These are phyloP conservation scores for Suillus variegatus DNA, from an alignment of 768 basidiomycete species.

Conservation along the genomic window DNA sequence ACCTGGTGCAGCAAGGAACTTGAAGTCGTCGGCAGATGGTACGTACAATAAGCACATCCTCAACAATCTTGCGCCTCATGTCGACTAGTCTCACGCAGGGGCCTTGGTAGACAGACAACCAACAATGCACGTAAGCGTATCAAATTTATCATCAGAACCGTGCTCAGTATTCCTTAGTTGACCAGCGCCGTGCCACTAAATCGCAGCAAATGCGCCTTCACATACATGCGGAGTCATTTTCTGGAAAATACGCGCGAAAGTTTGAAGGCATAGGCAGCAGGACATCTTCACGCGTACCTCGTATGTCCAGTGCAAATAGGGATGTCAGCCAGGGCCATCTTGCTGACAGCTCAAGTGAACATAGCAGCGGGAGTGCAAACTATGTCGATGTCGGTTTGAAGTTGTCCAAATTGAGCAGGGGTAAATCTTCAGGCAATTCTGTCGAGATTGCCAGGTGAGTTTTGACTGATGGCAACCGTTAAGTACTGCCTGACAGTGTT, in stretches of 20 bases:
- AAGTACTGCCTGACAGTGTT: not conserved
- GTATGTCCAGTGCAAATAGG: constrained; percentile 1
- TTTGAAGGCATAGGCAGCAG: not conserved
- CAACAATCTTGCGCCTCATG: not conserved
- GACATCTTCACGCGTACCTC: not conserved
- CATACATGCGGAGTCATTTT: not conserved
- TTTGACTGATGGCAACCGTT: not conserved
- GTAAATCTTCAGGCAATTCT: not conserved
- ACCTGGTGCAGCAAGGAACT: not conserved
- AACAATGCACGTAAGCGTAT: constrained; percentile 1
- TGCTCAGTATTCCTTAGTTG: not conserved
- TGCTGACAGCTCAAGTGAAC: not conserved
- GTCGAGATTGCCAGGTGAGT: not conserved
- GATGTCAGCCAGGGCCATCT: not conserved
- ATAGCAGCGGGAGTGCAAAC: not conserved
- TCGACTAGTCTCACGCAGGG: not conserved
- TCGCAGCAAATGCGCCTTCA: not conserved
- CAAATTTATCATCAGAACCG: too few relatives aligned
- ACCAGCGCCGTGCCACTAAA: constrained; percentile 1
- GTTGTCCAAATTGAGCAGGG: not conserved
- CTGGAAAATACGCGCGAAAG: constrained; percentile 1
- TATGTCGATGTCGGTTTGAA: not conserved
- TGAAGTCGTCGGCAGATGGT: not conserved
- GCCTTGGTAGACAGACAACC: not conserved
- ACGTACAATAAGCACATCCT: not conserved